Evolutionary conservation across 192 early-diverging fungal species (phyloP), one percentile per base, ranked within the genome.

Genomic region (Allomyces arbusculus): DNA sequence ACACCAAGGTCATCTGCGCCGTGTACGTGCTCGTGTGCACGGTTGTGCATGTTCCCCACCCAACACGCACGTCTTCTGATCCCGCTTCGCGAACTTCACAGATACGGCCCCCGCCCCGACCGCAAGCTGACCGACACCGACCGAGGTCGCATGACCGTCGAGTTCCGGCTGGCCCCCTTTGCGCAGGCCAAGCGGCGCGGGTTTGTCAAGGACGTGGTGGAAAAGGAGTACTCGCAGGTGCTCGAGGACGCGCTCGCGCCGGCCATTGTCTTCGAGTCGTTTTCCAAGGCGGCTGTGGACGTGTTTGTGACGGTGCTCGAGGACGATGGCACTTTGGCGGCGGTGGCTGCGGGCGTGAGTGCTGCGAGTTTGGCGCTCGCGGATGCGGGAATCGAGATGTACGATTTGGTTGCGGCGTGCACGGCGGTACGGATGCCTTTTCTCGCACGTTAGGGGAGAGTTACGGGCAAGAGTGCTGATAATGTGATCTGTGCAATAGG

Each of bases 371-470:
- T 77, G 0, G 84, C 84, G 0, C 65, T 92, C 14, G 86, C 88
- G 11, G 87, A 92, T 75, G 89, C 90, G 14, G 89, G 89, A 19
- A 88, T 92, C 64, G 88, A 91, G 70, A 90, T 92, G 88, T 67
- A 76, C 58, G 90, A 92, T 73, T 71, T 78, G n/a, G 89, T 92
- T 9, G 82, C 84, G 9, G 89, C 82, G 14, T 83, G 79, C 64
- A 78, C 88, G 14, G 84, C 82, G n/a, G 83, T 83, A 78, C 66
- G 72, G 44, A 64, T 22, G 55, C 1, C n/a, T 45, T 68, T 25
- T 67, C 4, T 19, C 28, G 23, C 28, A 24, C 16, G 65, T 63
- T 71, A 7, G 33, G 0, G 4, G 33, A 40, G 0, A 7, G 33
- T 61, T 71, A 65, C 71, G 33, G n/a, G n/a, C 33, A 8, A 40